Conservation (phyloP, 176 grass and related monocot species). For the Ensete glaucum region DNA sequence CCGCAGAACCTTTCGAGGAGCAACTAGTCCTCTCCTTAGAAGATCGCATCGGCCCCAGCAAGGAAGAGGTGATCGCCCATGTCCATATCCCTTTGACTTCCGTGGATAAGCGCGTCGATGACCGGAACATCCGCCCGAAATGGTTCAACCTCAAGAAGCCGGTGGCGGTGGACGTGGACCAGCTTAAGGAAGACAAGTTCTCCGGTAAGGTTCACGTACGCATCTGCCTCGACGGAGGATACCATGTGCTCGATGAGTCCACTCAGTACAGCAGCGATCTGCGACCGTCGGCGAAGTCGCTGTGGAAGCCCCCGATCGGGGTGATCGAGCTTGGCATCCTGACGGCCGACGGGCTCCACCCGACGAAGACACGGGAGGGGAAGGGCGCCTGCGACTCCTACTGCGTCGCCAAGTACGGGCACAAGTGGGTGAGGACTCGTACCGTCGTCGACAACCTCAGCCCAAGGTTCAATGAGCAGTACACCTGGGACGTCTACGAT, state of each 20-base stretch:
- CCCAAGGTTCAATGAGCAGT: slow-evolving; percentile 79
- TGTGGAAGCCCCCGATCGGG: slow-evolving; percentile 10
- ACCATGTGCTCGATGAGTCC: background rate
- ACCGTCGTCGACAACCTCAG: slow-evolving; percentile 55
- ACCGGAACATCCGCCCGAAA: background rate
- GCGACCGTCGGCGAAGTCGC: background rate
- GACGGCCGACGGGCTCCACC: slow-evolving; percentile 24
- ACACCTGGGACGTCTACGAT: slow-evolving; percentile 84
- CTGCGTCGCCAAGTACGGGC: slow-evolving; percentile 91
- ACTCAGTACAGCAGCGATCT: slow-evolving; percentile 3
- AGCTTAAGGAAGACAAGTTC: slow-evolving; percentile 10
- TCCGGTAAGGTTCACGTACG: background rate
- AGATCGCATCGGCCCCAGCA: background rate
- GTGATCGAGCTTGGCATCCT: slow-evolving; percentile 9
- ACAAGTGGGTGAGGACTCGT: slow-evolving; percentile 88
- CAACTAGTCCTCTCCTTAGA: slow-evolving; percentile 1
- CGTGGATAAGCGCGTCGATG: background rate
- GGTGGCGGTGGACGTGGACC: background rate
- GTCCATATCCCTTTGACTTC: background rate
- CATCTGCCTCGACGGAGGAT: slow-evolving; percentile 3
- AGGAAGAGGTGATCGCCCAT: background rate
- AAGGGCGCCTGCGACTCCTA: slow-evolving; percentile 65
- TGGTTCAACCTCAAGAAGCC: background rate
- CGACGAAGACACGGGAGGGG: slow-evolving; percentile 51
- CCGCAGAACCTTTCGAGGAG: slow-evolving; percentile 12